These are phyloP conservation scores for Cubamyces lactineus DNA, from an alignment of 768 basidiomycete species.

Conservation along the genomic window DNA sequence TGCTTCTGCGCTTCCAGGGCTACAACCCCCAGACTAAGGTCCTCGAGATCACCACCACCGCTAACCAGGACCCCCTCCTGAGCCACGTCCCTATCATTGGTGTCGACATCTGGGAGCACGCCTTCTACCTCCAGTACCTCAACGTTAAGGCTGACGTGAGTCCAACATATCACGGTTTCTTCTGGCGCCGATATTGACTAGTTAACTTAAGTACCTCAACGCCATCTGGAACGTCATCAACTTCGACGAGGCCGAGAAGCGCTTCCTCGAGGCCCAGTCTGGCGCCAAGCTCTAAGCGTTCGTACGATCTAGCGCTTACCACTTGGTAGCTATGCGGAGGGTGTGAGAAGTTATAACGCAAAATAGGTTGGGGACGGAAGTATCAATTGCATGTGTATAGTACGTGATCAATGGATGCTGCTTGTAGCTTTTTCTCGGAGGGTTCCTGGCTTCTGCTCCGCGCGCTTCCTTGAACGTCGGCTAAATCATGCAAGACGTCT, in stretches of 20 bases:
- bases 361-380: slow-evolving; percentile 17
- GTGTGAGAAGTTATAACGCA: background rate
- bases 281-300: slow-evolving; percentile 42
- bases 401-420: slow-evolving; percentile 16
- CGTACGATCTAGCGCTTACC: background rate
- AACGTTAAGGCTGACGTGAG: slow-evolving; percentile 93
- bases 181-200: background rate
- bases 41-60: slow-evolving; percentile 87
- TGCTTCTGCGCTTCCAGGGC: slow-evolving; percentile 49
- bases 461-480: background rate
- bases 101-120: slow-evolving; percentile 95
- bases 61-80: slow-evolving; percentile 95
- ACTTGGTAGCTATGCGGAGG: background rate
- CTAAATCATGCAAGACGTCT: background rate
- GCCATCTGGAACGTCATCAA: slow-evolving; percentile 77
- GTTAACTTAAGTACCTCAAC: slow-evolving; percentile 58
- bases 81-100: slow-evolving; percentile 81
- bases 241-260: slow-evolving; percentile 76
- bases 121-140: slow-evolving; percentile 95
- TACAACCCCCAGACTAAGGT: slow-evolving; percentile 63
- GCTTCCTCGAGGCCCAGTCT: slow-evolving; percentile 50
- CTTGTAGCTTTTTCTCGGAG: slow-evolving; percentile 2
- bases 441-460: background rate
- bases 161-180: slow-evolving; percentile 23
- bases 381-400: slow-evolving; percentile 18